These are phyloP conservation scores for Tritrichomonas musculus DNA, from an alignment of 208 protist genomes.

Conservation along the genomic window DNA sequence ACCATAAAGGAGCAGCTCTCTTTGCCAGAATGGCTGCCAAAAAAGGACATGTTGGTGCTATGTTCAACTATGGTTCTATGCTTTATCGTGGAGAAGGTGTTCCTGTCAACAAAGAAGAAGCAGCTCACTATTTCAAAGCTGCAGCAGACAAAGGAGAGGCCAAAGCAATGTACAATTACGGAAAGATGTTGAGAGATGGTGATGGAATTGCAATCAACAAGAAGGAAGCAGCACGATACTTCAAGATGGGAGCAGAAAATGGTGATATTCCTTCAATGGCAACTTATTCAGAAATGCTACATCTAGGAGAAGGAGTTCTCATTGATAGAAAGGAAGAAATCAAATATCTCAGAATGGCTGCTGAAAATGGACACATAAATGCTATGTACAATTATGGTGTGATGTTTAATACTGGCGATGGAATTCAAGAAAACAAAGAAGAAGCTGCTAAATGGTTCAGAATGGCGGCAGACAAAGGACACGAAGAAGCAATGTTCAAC, in stretches of 20 bases:
- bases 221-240: background rate
- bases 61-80: background rate
- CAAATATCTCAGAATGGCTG: too few relatives aligned
- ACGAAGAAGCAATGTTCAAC: too few relatives aligned
- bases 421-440: too few relatives aligned
- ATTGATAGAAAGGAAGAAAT: too few relatives aligned
- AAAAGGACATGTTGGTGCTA: background rate
- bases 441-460: too few relatives aligned
- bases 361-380: too few relatives aligned
- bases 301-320: too few relatives aligned
- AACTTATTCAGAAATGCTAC: too few relatives aligned
- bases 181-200: background rate
- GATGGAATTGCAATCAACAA: background rate
- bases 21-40: background rate
- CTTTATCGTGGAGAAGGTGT: background rate
- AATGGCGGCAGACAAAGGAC: too few relatives aligned
- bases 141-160: background rate
- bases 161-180: background rate
- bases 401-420: too few relatives aligned
- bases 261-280: too few relatives aligned
- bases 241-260: background rate
- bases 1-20: background rate
- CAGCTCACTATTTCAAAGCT: background rate
- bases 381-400: too few relatives aligned
- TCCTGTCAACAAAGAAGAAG: background rate